Conservation (phyloP, 164 flowering plant species). For the Tetrastigma voinierianum region DNA sequence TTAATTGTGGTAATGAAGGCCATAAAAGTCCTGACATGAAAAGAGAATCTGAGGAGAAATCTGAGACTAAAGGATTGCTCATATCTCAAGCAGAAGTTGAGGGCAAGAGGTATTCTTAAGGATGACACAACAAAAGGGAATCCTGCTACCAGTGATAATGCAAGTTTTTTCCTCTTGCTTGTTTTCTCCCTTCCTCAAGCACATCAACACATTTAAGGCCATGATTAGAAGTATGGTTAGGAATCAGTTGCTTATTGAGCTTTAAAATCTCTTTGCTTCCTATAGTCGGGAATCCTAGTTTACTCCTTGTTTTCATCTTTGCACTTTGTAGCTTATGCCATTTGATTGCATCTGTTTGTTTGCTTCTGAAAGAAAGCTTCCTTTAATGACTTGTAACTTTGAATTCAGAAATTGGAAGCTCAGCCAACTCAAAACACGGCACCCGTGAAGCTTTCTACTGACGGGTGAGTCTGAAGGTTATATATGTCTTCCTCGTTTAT, state of each 20-base stretch:
- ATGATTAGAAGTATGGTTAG: too few relatives aligned
- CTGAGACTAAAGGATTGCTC: constrained; percentile 58
- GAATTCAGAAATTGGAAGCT: constrained; percentile 42
- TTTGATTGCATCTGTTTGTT: too few relatives aligned
- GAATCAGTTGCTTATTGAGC: background rate
- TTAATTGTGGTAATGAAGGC: constrained; percentile 23
- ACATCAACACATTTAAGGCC: too few relatives aligned
- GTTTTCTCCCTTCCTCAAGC: too few relatives aligned
- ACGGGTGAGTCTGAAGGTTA: constrained; percentile 61
- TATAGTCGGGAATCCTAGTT: background rate
- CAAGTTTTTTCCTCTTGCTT: constrained; percentile 19
- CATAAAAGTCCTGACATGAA: constrained; percentile 19
- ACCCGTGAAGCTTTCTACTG: constrained; percentile 48
- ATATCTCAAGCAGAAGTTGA: constrained; percentile 81
- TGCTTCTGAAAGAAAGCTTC: too few relatives aligned
- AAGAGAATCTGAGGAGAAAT: constrained; percentile 34
- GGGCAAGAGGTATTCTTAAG: constrained; percentile 89
- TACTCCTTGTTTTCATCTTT: background rate
- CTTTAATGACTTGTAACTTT: too few relatives aligned
- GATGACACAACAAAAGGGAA: constrained; percentile 30
- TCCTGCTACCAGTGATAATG: constrained; percentile 27
- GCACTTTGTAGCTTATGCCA: background rate
- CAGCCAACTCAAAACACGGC: constrained; percentile 26
- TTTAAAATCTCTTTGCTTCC: background rate
- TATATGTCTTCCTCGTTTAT: constrained; percentile 4